These are phyloP conservation scores for Suillus luteus DNA, from an alignment of 768 basidiomycete genomes.

Conservation along the genomic window DNA sequence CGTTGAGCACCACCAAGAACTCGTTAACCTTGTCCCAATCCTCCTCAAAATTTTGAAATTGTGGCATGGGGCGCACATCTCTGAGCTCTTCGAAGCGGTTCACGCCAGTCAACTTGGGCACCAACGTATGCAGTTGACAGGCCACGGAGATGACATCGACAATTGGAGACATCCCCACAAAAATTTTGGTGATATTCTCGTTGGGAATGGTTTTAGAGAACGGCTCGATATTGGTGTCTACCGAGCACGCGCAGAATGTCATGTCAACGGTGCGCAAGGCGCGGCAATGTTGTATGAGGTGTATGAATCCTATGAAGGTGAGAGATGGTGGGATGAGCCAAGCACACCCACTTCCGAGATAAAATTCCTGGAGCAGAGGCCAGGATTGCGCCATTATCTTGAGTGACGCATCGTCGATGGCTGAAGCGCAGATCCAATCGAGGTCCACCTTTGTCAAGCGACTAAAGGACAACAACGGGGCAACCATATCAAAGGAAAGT, in stretches of 20 bases:
- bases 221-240: not conserved
- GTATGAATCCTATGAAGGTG: conserved; percentile 1
- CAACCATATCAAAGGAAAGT: not conserved
- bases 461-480: not conserved
- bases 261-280: not conserved
- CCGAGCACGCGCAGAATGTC: not conserved
- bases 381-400: conserved; percentile 1
- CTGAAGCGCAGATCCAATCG: not conserved
- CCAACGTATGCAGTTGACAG: not conserved
- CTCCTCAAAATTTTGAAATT: not conserved
- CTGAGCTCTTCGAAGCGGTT: not conserved
- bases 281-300: conserved; percentile 1
- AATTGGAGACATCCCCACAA: not conserved
- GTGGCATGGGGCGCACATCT: too few species aligned
- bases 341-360: not conserved
- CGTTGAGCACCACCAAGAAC: not conserved
- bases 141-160: not conserved
- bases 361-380: not conserved
- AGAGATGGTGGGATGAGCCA: not conserved
- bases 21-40: not conserved
- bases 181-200: not conserved
- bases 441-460: not conserved
- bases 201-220: not conserved
- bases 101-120: not conserved
- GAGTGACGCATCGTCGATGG: not conserved